These are phyloP conservation scores for Kodamaea lidongshanica DNA, from an alignment of 805 yeast genomes.

Conservation along the genomic window DNA sequence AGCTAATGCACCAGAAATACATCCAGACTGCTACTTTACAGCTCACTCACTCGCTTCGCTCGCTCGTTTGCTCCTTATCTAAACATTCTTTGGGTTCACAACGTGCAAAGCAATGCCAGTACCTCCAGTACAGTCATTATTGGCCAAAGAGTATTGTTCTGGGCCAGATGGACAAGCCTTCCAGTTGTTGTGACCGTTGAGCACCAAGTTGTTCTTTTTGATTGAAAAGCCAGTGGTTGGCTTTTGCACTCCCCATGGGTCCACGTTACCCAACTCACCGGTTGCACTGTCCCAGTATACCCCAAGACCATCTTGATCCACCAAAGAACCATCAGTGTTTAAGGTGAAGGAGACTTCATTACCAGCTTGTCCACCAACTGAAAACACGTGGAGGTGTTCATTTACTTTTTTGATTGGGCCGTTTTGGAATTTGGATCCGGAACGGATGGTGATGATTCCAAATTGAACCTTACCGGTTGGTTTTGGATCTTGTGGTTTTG, in stretches of 20 bases:
- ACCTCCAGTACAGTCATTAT: conserved; percentile 20
- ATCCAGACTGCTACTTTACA: no score
- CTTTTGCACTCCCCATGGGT: conserved; percentile 21
- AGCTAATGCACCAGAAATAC: no score
- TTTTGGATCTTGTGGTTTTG: conserved; percentile 2
- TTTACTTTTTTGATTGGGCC: conserved; percentile 19
- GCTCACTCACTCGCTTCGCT: no score
- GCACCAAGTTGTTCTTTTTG: conserved; percentile 27
- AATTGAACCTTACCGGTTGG: conserved; percentile 8
- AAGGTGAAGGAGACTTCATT: conserved; percentile 16
- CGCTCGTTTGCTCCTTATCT: no score
- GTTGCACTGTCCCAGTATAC: conserved; percentile 19
- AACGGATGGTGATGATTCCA: conserved; percentile 14
- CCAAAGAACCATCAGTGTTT: conserved; percentile 18
- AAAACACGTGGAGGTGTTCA: conserved; percentile 24
- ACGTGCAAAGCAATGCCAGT: conserved; percentile 18
- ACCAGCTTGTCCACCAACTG: conserved; percentile 25
- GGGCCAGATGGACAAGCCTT: conserved; percentile 29
- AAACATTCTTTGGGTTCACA: conserved; percentile 8
- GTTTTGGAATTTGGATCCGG: conserved; percentile 20
- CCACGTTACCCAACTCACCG: conserved; percentile 27
- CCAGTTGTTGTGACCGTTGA: conserved; percentile 28
- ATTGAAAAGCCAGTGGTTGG: conserved; percentile 37
- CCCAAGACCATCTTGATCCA: conserved; percentile 22
- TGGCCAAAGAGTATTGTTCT: conserved; percentile 17